Percentiles rank a stretch among this genome's conserved stretches.
phyloP scores from a whole-genome alignment of 345 rosid genomes.

The Euclidium syriacum region DNA sequence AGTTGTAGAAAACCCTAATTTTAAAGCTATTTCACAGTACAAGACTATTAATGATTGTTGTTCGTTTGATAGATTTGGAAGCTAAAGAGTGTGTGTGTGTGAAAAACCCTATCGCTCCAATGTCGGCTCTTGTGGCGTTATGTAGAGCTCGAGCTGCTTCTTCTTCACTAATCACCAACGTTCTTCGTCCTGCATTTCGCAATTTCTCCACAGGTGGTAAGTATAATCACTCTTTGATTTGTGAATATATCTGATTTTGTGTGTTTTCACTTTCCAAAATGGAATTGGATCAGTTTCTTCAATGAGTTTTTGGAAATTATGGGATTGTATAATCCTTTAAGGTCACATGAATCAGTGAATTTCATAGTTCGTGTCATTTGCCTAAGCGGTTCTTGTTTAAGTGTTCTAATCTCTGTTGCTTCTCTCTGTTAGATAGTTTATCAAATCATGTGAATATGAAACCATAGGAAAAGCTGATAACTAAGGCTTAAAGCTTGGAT shows the following conservation, averaged over 20 bases:
- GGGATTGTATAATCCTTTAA: not conserved
- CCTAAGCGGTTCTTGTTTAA: not conserved
- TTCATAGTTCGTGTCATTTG: not conserved
- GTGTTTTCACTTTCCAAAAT: not conserved
- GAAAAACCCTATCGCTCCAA: not conserved
- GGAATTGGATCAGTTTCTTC: not conserved
- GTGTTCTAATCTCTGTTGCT: not conserved
- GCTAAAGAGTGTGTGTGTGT: not conserved
- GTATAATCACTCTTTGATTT: not conserved
- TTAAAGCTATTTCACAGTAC: not conserved
- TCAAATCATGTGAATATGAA: too few species aligned
- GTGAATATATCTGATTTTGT: not conserved
- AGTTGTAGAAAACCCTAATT: not conserved
- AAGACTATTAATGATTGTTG: not conserved
- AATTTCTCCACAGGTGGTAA: conserved; percentile 26
- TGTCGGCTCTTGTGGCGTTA: conserved; percentile 31
- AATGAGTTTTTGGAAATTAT: not conserved
- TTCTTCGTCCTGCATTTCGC: conserved; percentile 34
- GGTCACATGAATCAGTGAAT: not conserved
- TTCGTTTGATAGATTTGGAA: conserved; percentile 7
- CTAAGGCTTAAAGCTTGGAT: not conserved
- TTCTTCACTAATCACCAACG: conserved; percentile 11
- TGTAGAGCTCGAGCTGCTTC: conserved; percentile 28
- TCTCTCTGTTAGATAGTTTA: conserved; percentile 10
- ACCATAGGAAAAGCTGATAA: not conserved